Evolutionary conservation across 2,329 filamentous ascomycete genomes (phyloP), one percentile per base, ranked within the genome.

Genomic region (Cryphonectria nitschkei): DNA sequence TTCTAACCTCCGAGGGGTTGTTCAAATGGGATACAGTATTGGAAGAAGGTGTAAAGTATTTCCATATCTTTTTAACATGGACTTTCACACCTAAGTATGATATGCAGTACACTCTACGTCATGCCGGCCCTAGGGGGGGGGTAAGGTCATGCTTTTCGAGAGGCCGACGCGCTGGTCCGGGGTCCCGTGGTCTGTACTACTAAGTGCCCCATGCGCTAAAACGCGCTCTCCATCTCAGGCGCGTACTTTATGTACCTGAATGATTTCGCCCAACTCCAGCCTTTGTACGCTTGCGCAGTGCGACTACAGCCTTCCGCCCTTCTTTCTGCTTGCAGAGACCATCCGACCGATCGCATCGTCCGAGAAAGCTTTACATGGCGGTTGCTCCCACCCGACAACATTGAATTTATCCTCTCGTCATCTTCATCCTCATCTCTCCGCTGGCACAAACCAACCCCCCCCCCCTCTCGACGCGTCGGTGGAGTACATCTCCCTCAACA

Each of bases 391-490:
- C 29, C 26, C 14, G 26, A 32, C 26, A 32, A 14, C n/a, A 16
- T 29, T 29, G 9, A 26, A 14, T 41, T 9, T 19, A 16, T 39
- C 1, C 8, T n/a, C 9, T 13, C 26, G 11, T 39, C 60, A 6
- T n/a, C 37, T n/a, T 22, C n/a, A n/a, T 39, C 26, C 58, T 16
- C 8, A 3, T n/a, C 16, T 7, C 37, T 32, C 7, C 37, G n/a
- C 22, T n/a, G 8, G 9, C 39, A 32, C 41, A 37, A 22, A n/a
- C 61, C 8, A 16, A n/a, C 7, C 16, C 14, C 63, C 41, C 43
- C 41, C n/a, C 41, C 63, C 0, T 37, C 63, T 67, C 29, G 66
- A 72, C 71, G 71, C 66, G 71, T 68, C 61, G 54, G 14, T 8
- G 9, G 39, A 52, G 16, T 16, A 54, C 41, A 34, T 14, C 22